Evolutionary conservation across 2,329 filamentous ascomycete genomes (phyloP), one percentile per base, ranked within the genome.

Genomic region (Gaeumannomyces tritici): DNA sequence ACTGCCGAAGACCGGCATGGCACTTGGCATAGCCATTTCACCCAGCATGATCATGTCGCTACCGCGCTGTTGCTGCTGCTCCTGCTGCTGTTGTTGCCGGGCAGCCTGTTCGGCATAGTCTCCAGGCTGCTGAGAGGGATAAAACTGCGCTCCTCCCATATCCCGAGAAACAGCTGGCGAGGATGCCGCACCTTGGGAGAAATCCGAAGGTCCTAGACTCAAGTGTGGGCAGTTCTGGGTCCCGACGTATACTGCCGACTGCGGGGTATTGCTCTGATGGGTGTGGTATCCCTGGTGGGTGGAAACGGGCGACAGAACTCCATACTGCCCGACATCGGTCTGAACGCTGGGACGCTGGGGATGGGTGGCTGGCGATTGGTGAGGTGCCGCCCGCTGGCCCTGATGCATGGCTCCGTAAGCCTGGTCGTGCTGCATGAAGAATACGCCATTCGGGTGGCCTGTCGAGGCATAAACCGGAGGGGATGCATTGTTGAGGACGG

Each of bases 1-100:
- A 29, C 84, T 87, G 21, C 91, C 91, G 74, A 97, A 97, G 29
- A 97, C 88, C 0, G 93, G 91, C 68, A 96, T 90, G 5, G 89
- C 86, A 63, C 85, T 87, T 21, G 81, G 80, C 70, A 82, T 81
- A 56, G 82, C 75, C 81, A 88, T 86, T 64, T 86, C 83, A 67
- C 87, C 83, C 24, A 87, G 70, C 62, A 85, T 74, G 74, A 86
- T 81, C 78, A 87, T 79, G 65, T 87, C 84, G 47, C 76, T 75
- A 2, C 76, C 71, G 6, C 77, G 71, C 54, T 80, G 77, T 1
- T 69, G 65, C 26, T 79, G 77, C 24, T 72, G n/a, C 54, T 24
- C 2, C 54, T 42, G 35, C 35, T 42, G 35, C 35, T 42, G 35
- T 42, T 42, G 47, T 42, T 60, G 59, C 59, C 33, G 42, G 6